Evolutionary conservation across 2,329 filamentous ascomycete species (phyloP).

Genomic region (Dothiorella sarmentorum): DNA sequence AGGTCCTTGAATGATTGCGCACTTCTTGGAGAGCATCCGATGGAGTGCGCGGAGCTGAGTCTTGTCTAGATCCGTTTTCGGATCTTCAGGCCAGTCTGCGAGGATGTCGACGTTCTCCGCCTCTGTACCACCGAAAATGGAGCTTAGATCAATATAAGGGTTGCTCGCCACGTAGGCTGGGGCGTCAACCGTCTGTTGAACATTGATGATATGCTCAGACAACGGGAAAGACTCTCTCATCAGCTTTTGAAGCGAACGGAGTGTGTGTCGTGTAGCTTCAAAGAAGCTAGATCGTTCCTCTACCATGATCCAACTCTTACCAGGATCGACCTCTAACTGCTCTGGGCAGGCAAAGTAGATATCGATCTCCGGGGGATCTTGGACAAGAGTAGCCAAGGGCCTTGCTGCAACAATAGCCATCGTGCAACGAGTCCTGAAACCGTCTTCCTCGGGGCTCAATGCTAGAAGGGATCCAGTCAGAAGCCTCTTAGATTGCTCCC

Average conservation of each 20-base stretch:
- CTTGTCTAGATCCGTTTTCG: constrained; percentile 56
- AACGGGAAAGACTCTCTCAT: constrained; percentile 59
- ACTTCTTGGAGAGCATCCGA: constrained; percentile 65
- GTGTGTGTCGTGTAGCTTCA: constrained; percentile 69
- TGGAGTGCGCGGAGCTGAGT: constrained; percentile 69
- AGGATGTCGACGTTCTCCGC: constrained; percentile 53
- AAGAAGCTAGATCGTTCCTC: constrained; percentile 72
- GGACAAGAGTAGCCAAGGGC: constrained; percentile 59
- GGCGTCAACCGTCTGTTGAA: constrained; percentile 44
- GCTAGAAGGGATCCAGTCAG: constrained; percentile 55
- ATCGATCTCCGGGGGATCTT: constrained; percentile 69
- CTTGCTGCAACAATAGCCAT: constrained; percentile 71
- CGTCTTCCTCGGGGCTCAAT: constrained; percentile 54
- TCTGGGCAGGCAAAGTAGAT: constrained; percentile 63
- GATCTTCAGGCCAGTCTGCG: constrained; percentile 49
- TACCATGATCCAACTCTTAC: constrained; percentile 70
- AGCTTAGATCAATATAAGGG: constrained; percentile 50
- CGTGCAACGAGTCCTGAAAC: constrained; percentile 62
- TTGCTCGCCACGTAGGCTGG: constrained; percentile 53
- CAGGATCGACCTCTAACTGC: constrained; percentile 66
- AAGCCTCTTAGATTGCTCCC: constrained; percentile 60
- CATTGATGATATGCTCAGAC: constrained; percentile 58
- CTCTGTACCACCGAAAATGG: constrained; percentile 33
- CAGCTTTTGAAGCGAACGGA: constrained; percentile 68
- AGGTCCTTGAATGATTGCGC: constrained; percentile 80